Percentiles rank a stretch among this genome's conserved stretches.
Conservation (phyloP, 345 rosid genomes). For the Heritiera littoralis region DNA sequence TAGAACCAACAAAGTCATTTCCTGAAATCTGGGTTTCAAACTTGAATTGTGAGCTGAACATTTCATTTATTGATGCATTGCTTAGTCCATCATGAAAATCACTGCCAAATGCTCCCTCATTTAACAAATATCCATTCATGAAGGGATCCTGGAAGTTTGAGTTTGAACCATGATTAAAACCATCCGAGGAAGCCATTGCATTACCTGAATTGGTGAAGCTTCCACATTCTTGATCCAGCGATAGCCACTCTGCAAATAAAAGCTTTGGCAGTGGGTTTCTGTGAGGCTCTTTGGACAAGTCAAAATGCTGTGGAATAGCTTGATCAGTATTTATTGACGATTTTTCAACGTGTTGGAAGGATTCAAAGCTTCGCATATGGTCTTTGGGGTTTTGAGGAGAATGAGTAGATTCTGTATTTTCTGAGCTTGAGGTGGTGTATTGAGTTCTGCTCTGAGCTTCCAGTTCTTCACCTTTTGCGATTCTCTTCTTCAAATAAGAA, state of each 20-base stretch:
- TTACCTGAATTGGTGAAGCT: constrained; percentile 26
- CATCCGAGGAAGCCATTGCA: constrained; percentile 20
- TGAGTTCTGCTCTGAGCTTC: constrained; percentile 31
- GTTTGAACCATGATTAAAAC: constrained; percentile 20
- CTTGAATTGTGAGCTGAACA: constrained; percentile 45
- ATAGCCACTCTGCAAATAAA: constrained; percentile 77
- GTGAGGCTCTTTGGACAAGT: constrained; percentile 23
- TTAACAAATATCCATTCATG: constrained; percentile 17
- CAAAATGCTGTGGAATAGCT: constrained; percentile 21
- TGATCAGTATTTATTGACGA: constrained; percentile 27
- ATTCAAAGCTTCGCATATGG: constrained; percentile 32
- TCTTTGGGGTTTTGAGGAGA: constrained; percentile 29
- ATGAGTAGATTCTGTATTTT: constrained; percentile 35
- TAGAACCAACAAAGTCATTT: constrained; percentile 38
- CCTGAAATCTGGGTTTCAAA: constrained; percentile 52
- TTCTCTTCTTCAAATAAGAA: constrained; percentile 73
- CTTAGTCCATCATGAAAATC: constrained; percentile 31
- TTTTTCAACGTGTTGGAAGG: constrained; percentile 24
- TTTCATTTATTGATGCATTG: constrained; percentile 38
- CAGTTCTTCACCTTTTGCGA: constrained; percentile 42
- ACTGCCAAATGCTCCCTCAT: constrained; percentile 31
- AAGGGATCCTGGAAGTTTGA: constrained; percentile 33
- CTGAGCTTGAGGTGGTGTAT: constrained; percentile 34
- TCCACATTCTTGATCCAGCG: constrained; percentile 35
- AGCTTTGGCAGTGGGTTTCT: constrained; percentile 50